phyloP scores from a whole-genome alignment of 106 monocot species.

The Xerophyta viscosa region DNA sequence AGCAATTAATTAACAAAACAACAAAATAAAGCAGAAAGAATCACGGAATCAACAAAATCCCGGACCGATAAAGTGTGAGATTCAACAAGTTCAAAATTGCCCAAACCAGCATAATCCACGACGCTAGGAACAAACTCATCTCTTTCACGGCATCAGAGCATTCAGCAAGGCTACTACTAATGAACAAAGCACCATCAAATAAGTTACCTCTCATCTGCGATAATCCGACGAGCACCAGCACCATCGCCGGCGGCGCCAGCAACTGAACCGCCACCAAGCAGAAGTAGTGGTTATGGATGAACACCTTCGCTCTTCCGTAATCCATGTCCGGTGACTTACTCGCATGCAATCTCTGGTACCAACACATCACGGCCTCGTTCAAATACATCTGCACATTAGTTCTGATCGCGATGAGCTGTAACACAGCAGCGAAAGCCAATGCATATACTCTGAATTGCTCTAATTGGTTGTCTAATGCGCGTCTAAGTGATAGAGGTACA shows the following conservation, averaged over 20 bases:
- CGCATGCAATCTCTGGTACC: conserved; percentile 85
- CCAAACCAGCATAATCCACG: conserved; percentile 73
- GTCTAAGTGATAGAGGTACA: background rate
- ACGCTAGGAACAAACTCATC: conserved; percentile 65
- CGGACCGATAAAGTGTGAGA: conserved; percentile 41
- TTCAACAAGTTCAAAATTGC: conserved; percentile 39
- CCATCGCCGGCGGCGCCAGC: conserved; percentile 53
- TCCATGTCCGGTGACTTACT: conserved; percentile 52
- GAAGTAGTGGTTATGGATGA: conserved; percentile 71
- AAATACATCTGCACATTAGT: conserved; percentile 68
- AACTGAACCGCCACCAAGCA: conserved; percentile 63
- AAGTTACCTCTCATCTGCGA: conserved; percentile 55
- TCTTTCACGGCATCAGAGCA: conserved; percentile 56
- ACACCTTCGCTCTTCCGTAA: conserved; percentile 84
- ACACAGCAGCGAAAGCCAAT: conserved; percentile 27
- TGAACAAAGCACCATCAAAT: conserved; percentile 20
- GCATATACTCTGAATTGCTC: conserved; percentile 16
- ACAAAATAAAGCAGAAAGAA: background rate
- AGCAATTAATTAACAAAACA: no score
- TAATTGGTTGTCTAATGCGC: no score
- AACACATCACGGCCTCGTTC: conserved; percentile 81
- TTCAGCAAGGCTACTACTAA: conserved; percentile 4
- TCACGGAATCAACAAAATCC: conserved; percentile 61
- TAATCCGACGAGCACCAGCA: conserved; percentile 47
- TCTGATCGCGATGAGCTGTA: conserved; percentile 47